phyloP scores from a whole-genome alignment of 2,329 filamentous ascomycete genomes.

The Diaporthe vaccinii region DNA sequence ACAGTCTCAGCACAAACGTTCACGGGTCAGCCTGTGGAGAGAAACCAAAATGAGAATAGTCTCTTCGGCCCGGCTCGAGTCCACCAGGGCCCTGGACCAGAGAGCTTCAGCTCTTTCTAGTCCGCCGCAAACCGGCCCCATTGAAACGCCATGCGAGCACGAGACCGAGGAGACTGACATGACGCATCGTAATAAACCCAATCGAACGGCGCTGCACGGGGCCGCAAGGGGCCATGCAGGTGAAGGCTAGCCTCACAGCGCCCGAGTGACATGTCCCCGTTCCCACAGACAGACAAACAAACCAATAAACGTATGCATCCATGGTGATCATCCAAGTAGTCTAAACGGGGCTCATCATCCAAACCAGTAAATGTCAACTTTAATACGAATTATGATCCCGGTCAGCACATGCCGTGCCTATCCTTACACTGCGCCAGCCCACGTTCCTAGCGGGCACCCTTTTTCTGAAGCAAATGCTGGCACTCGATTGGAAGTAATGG shows the following conservation, averaged over 20 bases:
- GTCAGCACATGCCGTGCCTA: conserved; percentile 11
- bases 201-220: background rate
- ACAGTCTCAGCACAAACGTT: too few species aligned
- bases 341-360: background rate
- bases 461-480: conserved; percentile 22
- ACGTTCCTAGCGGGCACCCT: too few species aligned
- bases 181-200: background rate
- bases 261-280: background rate
- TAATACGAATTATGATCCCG: conserved; percentile 25
- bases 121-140: too few species aligned
- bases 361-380: conserved; percentile 17
- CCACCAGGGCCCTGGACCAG: background rate
- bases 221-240: background rate
- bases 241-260: background rate
- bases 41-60: background rate
- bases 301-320: background rate
- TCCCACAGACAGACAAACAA: background rate
- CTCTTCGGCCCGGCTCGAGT: background rate
- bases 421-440: conserved; percentile 24
- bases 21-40: background rate
- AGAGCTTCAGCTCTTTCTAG: background rate
- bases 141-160: background rate
- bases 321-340: conserved; percentile 14
- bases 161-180: background rate
- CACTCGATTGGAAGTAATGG: conserved; percentile 10